Evolutionary conservation across 129 eudicot species (phyloP), one percentile per base, ranked within the genome.

Genomic region (Erigeron canadensis): DNA sequence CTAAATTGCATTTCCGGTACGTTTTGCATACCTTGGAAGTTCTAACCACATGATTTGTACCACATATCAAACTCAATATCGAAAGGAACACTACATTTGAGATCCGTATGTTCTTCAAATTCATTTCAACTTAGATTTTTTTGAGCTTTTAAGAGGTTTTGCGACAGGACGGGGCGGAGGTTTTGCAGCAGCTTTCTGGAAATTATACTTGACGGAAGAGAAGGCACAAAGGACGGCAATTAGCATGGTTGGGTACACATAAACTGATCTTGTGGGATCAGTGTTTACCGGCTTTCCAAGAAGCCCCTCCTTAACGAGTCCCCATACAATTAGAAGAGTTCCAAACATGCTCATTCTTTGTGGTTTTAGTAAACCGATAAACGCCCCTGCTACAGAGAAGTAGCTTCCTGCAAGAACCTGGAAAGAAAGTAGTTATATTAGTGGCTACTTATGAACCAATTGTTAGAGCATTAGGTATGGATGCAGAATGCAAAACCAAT

Each of bases 331-430:
- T 21, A 93, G 79, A 22, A 93, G 96, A 9, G 96, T 93, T 61
- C 98, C 98, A 63, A 93, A 93, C 98, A 89, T 93, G 90, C 91
- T 93, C 98, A 93, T 93, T 75, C 98, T 85, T 62, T 95, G 96
- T 7, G 95, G 96, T 75, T 87, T 93, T 64, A 89, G n/a, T 16
- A 89, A 11, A 5, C 95, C 96, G 23, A 93, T 82, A 9, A 89
- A 74, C 4, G 95, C 85, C 46, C 98, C 98, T 46, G 98, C 96
- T 38, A 93, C 96, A 37, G 88, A 77, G 77, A 93, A 93, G 77
- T 93, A 93, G 79, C 98, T 93, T 73, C 98, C 98, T 46, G 96
- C 95, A 53, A 93, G 87, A 75, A 93, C 98, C 98, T 93, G 75
- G 38, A 19, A 23, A 54, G 19, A 63, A 69, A 19, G 19, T 40